Base-by-base conservation (phyloP, 345 rosid genomes). In the Euphorbia pulcherrima region DNA sequence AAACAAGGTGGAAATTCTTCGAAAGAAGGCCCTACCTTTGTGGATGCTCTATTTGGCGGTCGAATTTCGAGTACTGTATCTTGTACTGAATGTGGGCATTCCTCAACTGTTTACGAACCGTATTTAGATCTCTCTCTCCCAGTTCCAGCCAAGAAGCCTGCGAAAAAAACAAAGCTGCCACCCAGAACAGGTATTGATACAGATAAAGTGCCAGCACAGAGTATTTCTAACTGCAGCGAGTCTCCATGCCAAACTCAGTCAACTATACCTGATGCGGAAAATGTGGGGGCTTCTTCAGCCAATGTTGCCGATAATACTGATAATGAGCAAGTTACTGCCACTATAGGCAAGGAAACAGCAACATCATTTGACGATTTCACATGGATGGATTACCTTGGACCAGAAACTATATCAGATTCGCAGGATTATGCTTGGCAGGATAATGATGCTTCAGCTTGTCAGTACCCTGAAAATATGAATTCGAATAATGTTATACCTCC, bases 41-140 rank as follows among this genome's bases (percentile, higher is more conserved):
- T 95, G 40, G 97, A 92, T 46, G 78, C 83, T 68, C 74, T 86
- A 59, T 95, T 95, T 83, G 96, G 96, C 67, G 99, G 99, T 16
- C 83, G 77, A 70, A 86, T 87, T 72, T 88, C 94, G 18, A 95
- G 98, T 77, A 95, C 87, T 61, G 90, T 95, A 61, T 67, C 88
- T 69, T 95, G 99, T 81, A 73, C 80, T 59, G 96, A 87, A 61
- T 95, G 98, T 61, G 92, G 92, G 52, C 88, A 90, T 77, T 83
- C 91, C 23, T 95, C 98, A 60, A 92, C 90, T 62, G 88, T 90
- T 39, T 87, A 81, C 73, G 99, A 95, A 77, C 94, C 97, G 10
- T 92, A 86, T 80, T 79, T 92, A 60, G 99, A 95, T 83, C 97
- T 95, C 61, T 95, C 99, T 29, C 86, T 95, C 70, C 83, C 99